A percentile compares a stretch with the other conserved stretches of the same genome.
These are phyloP conservation scores for Cardiosporidium cionae DNA, from an alignment of 169 alveolate genomes.

Conservation along the genomic window DNA sequence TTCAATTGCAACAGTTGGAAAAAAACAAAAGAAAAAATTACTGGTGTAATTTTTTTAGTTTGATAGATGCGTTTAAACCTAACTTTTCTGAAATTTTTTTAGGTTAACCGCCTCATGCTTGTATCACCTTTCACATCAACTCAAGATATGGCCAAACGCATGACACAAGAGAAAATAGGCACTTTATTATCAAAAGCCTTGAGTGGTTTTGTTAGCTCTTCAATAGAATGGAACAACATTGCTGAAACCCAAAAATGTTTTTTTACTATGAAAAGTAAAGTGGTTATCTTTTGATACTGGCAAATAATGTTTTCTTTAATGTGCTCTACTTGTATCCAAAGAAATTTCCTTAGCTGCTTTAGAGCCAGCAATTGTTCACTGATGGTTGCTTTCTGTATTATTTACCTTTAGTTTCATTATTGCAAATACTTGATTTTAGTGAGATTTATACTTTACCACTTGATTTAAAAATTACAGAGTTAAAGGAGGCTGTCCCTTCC, in stretches of 20 bases:
- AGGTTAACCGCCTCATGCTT: conserved; percentile 21
- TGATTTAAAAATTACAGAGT: not conserved
- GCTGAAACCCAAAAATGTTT: not conserved
- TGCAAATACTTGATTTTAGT: not conserved
- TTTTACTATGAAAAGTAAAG: not conserved
- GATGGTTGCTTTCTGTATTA: no score
- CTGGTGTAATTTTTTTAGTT: no score
- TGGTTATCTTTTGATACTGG: not conserved
- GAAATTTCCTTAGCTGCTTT: no score
- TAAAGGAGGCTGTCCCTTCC: not conserved
- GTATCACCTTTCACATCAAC: conserved; percentile 21
- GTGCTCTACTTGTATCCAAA: no score
- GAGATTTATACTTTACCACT: not conserved
- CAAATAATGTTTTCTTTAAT: not conserved
- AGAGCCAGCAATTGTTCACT: no score
- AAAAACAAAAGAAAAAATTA: no score
- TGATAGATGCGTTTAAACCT: no score
- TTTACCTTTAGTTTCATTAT: no score
- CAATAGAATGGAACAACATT: conserved; percentile 20
- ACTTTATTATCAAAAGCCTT: conserved; percentile 7
- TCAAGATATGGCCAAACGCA: conserved; percentile 19
- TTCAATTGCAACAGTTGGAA: no score
- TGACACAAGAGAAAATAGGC: conserved; percentile 14
- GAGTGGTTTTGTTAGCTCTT: conserved; percentile 18
- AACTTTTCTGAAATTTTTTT: not conserved